phyloP scores from a whole-genome alignment of 1,284 basidiomycete genomes.

The Dichomitus squalens region DNA sequence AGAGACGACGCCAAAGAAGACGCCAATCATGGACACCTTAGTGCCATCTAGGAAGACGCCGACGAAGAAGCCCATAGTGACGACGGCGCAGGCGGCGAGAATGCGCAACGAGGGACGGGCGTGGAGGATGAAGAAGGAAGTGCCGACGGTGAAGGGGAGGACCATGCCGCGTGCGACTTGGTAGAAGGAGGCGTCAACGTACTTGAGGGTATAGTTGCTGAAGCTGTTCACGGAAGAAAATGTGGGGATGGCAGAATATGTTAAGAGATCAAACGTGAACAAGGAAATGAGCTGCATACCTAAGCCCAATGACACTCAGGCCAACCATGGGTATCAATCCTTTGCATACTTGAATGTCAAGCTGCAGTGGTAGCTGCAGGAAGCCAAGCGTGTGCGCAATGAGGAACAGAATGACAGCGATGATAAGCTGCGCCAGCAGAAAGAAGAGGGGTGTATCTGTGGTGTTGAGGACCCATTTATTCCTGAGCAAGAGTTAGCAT shows the following conservation, averaged over 20 bases:
- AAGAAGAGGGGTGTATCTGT: slow-evolving; percentile 82
- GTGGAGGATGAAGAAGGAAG: slow-evolving; percentile 73
- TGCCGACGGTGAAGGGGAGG: slow-evolving; percentile 83
- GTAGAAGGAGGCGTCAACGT: slow-evolving; percentile 91
- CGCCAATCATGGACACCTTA: slow-evolving; percentile 59
- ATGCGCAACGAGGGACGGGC: slow-evolving; percentile 74
- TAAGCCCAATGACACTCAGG: slow-evolving; percentile 80
- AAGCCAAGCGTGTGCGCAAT: slow-evolving; percentile 61
- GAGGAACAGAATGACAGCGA: slow-evolving; percentile 78
- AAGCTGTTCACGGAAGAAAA: slow-evolving; percentile 50
- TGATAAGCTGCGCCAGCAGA: slow-evolving; percentile 77
- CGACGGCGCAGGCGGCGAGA: slow-evolving; percentile 69
- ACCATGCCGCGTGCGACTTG: slow-evolving; percentile 88
- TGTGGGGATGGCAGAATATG: neutral
- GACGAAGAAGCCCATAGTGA: slow-evolving; percentile 83
- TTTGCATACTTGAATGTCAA: slow-evolving; percentile 65
- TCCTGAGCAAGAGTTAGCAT: slow-evolving; percentile 42
- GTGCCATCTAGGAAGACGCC: slow-evolving; percentile 81
- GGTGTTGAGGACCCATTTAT: slow-evolving; percentile 78
- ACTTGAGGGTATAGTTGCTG: slow-evolving; percentile 90
- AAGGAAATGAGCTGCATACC: slow-evolving; percentile 44
- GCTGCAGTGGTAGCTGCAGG: slow-evolving; percentile 59
- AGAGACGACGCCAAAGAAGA: slow-evolving; percentile 76
- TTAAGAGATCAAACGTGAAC: neutral
- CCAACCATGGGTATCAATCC: slow-evolving; percentile 73